These are phyloP conservation scores for Aspergillus ustus DNA, from an alignment of 2,329 filamentous ascomycete species.

Conservation along the genomic window DNA sequence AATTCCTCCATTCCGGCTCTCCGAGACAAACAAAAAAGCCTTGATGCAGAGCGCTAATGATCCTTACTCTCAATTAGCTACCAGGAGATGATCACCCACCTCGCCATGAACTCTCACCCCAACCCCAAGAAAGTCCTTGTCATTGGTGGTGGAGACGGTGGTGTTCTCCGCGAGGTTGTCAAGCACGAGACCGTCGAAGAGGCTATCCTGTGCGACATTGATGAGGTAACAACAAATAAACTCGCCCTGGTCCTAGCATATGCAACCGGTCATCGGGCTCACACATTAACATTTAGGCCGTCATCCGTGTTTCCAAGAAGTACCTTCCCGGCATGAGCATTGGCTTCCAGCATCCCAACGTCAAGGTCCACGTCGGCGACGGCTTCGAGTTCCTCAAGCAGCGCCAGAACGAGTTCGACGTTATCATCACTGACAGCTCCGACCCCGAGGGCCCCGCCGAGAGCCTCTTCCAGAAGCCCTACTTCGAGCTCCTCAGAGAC, in stretches of 20 bases:
- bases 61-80: constrained; percentile 56
- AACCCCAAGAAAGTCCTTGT: constrained; percentile 98
- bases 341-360: constrained; percentile 91
- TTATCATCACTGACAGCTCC: constrained; percentile 99
- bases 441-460: constrained; percentile 97
- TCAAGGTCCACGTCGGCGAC: constrained; percentile 90
- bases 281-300: constrained; percentile 61
- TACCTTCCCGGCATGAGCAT: constrained; percentile 93
- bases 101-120: constrained; percentile 98
- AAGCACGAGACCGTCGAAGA: constrained; percentile 98
- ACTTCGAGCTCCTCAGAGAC: constrained; percentile 91
- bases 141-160: constrained; percentile 96
- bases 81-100: constrained; percentile 99
- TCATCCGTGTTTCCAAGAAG: constrained; percentile 97
- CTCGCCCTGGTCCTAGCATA: neutral
- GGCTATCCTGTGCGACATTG: constrained; percentile 96
- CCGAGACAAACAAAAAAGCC: neutral
- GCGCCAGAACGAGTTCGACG: constrained; percentile 96
- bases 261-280: constrained; percentile 2
- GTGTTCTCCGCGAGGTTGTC: constrained; percentile 96
- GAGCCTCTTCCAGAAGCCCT: constrained; percentile 96
- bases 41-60: neutral
- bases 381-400: constrained; percentile 98
- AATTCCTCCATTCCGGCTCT: neutral
- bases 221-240: constrained; percentile 66